Conservation (phyloP, 2,329 filamentous ascomycete species). For the Botryotinia globosa region DNA sequence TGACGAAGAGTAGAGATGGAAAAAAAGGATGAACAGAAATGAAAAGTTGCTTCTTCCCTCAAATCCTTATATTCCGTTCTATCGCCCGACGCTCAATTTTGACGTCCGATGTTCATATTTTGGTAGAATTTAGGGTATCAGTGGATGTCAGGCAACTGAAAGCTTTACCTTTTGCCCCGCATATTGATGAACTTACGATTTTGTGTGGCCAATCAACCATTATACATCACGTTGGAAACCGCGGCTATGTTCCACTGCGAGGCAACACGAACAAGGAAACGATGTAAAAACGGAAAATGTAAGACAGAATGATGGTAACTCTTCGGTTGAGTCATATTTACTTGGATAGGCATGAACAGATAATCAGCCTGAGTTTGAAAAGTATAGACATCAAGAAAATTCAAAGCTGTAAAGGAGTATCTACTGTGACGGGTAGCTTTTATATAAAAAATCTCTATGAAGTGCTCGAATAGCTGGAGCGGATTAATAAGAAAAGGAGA, state of each 20-base stretch:
- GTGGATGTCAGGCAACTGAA: constrained; percentile 13
- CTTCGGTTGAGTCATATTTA: neutral
- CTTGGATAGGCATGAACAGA: neutral
- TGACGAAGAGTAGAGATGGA: neutral
- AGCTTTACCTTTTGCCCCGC: constrained; percentile 9
- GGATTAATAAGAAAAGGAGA: neutral
- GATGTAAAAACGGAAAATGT: neutral
- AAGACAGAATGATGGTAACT: neutral
- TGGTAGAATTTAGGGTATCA: neutral
- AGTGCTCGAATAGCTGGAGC: neutral
- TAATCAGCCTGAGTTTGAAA: neutral
- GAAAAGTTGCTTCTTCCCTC: neutral
- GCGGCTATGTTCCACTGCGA: constrained; percentile 9
- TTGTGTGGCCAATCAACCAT: neutral
- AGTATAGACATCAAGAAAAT: neutral
- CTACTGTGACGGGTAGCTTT: neutral
- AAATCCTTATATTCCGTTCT: constrained; percentile 3
- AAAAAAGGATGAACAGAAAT: neutral
- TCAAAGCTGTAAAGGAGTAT: neutral
- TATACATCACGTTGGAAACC: constrained; percentile 4
- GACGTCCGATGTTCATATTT: constrained; percentile 12
- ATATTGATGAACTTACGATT: neutral
- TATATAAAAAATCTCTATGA: neutral
- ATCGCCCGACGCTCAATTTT: constrained; percentile 1
- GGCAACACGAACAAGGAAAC: neutral